These are phyloP conservation scores for Scheffersomyces coipomensis DNA, from an alignment of 805 yeast genomes.

Conservation along the genomic window DNA sequence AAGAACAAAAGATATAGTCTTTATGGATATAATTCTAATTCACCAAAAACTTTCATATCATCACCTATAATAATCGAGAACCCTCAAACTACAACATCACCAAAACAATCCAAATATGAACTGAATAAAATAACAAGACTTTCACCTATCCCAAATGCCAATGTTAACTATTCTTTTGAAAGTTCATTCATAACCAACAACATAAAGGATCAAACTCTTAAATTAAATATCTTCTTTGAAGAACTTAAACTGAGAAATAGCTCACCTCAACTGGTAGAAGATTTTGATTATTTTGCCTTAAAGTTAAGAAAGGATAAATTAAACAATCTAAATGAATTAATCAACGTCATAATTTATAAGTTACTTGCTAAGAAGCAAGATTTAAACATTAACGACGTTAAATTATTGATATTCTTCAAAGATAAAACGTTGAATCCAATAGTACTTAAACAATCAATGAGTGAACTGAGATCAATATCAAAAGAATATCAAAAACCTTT, in stretches of 20 bases:
- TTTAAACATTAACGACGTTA: slow-evolving; percentile 10
- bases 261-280: background rate
- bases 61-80: background rate
- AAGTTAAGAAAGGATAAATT: slow-evolving; percentile 15
- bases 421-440: slow-evolving; percentile 16
- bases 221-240: background rate
- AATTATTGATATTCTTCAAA: slow-evolving; percentile 15
- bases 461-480: background rate
- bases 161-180: too few relatives aligned
- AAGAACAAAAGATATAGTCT: too few relatives aligned
- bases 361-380: slow-evolving; percentile 13
- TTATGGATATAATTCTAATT: too few relatives aligned
- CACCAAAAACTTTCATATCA: too few relatives aligned
- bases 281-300: background rate
- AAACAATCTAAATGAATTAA: slow-evolving; percentile 13
- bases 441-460: slow-evolving; percentile 9
- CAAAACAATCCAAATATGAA: background rate
- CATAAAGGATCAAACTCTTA: background rate
- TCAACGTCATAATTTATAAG: slow-evolving; percentile 13
- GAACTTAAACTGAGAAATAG: too few relatives aligned
- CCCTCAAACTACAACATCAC: background rate
- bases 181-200: too few relatives aligned
- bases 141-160: background rate
- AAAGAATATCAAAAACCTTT: background rate
- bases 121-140: background rate